Conservation (phyloP, 73 alveolate species). For the Tetrahymena borealis region DNA sequence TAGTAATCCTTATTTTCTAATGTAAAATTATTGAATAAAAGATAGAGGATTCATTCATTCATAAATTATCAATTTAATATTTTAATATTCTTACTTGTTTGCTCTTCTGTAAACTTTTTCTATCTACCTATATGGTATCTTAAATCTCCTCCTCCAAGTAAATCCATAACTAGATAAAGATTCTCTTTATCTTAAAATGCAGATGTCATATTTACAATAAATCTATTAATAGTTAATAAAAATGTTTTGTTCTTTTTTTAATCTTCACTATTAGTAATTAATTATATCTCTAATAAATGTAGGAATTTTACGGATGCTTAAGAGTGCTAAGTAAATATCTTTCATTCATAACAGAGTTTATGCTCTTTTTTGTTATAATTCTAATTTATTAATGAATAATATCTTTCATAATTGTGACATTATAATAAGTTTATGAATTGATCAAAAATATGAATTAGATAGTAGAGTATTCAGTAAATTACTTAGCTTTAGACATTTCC, state of each 20-base stretch:
- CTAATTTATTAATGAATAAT: slow-evolving; percentile 44
- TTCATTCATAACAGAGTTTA: slow-evolving; percentile 70
- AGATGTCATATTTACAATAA: slow-evolving; percentile 83
- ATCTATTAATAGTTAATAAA: background rate
- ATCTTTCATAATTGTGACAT: no score
- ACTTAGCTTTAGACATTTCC: slow-evolving; percentile 52
- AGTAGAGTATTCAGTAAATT: no score
- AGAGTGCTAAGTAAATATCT: slow-evolving; percentile 57
- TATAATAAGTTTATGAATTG: no score
- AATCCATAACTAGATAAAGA: slow-evolving; percentile 83
- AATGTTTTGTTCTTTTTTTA: background rate
- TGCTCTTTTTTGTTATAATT: slow-evolving; percentile 71
- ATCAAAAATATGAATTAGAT: no score
- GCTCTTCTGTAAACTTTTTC: slow-evolving; percentile 81
- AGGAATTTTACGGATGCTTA: slow-evolving; percentile 62
- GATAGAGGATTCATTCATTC: no score
- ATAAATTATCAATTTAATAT: no score
- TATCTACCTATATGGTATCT: slow-evolving; percentile 78
- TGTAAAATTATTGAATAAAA: no score
- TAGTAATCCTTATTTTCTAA: no score
- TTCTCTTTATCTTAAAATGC: slow-evolving; percentile 91
- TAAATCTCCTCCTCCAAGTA: slow-evolving; percentile 91
- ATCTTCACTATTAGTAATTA: slow-evolving; percentile 55
- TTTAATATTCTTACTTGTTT: slow-evolving; percentile 47
- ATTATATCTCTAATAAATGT: slow-evolving; percentile 73